phyloP scores from a whole-genome alignment of 495 filamentous ascomycete genomes.

The Penicillium riverlandense region DNA sequence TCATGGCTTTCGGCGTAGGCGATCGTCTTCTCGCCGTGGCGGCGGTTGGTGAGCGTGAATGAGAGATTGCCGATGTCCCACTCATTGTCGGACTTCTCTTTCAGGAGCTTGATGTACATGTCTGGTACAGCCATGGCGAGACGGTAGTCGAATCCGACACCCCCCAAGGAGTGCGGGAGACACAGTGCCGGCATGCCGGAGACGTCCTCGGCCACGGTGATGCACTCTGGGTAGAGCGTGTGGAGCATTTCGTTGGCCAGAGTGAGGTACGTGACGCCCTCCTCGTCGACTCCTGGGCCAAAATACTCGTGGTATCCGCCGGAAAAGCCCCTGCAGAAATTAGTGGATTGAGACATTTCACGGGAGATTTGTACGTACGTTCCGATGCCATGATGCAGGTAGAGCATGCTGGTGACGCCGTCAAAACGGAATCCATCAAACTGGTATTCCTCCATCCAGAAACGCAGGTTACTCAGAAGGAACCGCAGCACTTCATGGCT shows the following conservation, averaged over 20 bases:
- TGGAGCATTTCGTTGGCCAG: constrained; percentile 96
- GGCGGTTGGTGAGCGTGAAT: constrained; percentile 83
- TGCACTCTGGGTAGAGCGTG: constrained; percentile 70
- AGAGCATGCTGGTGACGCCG: constrained; percentile 97
- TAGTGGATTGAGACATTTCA: constrained; percentile 2
- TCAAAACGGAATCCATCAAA: constrained; percentile 98
- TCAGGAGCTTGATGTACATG: constrained; percentile 97
- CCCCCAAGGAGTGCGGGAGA: constrained; percentile 74
- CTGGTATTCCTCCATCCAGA: constrained; percentile 98
- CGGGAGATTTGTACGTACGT: constrained; percentile 56
- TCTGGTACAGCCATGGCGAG: constrained; percentile 97
- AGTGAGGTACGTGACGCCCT: constrained; percentile 93
- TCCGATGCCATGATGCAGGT: constrained; percentile 93
- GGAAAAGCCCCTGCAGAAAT: constrained; percentile 70
- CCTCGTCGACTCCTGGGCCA: constrained; percentile 84
- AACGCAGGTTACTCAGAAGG: constrained; percentile 87
- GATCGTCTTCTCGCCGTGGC: constrained; percentile 97
- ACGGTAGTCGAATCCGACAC: constrained; percentile 94
- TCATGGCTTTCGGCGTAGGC: constrained; percentile 96
- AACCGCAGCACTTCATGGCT: constrained; percentile 91
- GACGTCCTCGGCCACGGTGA: constrained; percentile 95
- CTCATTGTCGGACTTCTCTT: constrained; percentile 83
- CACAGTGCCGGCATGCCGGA: constrained; percentile 97
- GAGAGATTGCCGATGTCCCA: constrained; percentile 87
- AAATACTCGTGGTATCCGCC: constrained; percentile 99